A percentile compares a stretch with the other conserved stretches of the same genome.
phyloP scores from a whole-genome alignment of 306 rosid species.

The Quercus mongolica region DNA sequence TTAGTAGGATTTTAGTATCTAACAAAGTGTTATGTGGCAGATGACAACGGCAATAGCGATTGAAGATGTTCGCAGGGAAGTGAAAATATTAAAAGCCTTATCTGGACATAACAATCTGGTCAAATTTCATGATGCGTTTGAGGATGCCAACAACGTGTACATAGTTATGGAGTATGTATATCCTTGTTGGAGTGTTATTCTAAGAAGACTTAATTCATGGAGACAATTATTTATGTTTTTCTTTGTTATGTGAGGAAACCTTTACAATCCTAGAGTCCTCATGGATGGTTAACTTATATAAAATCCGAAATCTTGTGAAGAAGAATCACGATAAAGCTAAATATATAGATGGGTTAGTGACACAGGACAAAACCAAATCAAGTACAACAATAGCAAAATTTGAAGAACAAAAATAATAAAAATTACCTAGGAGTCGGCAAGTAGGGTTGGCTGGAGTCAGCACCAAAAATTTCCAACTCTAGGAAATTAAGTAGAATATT shows the following conservation, averaged over 20 bases:
- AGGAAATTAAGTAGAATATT: no score
- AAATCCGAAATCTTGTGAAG: neutral
- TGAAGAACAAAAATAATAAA: no score
- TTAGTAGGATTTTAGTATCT: neutral
- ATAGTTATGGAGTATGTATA: constrained; percentile 94
- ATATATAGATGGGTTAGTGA: neutral
- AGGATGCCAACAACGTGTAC: constrained; percentile 81
- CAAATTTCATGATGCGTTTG: constrained; percentile 82
- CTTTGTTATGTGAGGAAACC: neutral
- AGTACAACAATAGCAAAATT: no score
- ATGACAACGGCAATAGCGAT: constrained; percentile 91
- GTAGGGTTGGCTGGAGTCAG: no score
- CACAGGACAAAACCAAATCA: no score
- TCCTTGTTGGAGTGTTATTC: neutral
- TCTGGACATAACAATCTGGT: constrained; percentile 87
- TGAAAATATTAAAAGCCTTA: constrained; percentile 87
- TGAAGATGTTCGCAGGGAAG: constrained; percentile 97
- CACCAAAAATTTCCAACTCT: no score
- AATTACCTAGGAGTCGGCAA: no score
- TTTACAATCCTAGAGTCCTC: neutral
- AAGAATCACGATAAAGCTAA: neutral
- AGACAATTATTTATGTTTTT: neutral
- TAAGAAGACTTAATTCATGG: neutral
- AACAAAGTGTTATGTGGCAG: constrained; percentile 48
- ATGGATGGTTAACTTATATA: neutral